Percentiles rank a stretch among this genome's conserved stretches.
Evolutionary conservation across 768 basidiomycete genomes (phyloP).

Genomic region (Strobilomyces echinocephalus): DNA sequence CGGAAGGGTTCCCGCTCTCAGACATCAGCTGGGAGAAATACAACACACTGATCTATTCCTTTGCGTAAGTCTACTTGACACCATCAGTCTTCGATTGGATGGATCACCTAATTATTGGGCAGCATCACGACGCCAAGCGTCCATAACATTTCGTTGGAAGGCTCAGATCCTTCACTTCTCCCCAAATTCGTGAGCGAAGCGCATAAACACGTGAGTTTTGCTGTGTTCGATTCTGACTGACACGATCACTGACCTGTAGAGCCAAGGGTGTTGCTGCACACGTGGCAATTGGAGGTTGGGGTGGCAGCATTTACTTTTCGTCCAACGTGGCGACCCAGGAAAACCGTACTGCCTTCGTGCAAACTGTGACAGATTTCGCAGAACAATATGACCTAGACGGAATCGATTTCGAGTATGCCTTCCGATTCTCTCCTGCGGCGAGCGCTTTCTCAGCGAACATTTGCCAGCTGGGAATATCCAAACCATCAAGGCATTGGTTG

Average conservation of each 20-base stretch:
- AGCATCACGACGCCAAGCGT: slow-evolving; percentile 35
- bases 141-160: slow-evolving; percentile 28
- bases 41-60: slow-evolving; percentile 64
- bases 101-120: not conserved
- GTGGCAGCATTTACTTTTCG: not conserved
- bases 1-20: slow-evolving; percentile 45
- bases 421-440: not conserved
- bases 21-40: slow-evolving; percentile 68
- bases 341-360: not conserved
- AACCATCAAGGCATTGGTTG: not conserved
- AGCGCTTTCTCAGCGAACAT: not conserved
- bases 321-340: not conserved
- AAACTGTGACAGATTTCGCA: not conserved
- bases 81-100: not conserved
- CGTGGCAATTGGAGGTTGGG: not conserved
- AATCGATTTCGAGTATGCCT: not conserved
- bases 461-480: not conserved
- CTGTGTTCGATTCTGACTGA: not conserved
- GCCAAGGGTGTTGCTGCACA: not conserved
- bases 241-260: not conserved
- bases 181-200: slow-evolving; percentile 52
- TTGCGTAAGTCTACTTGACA: slow-evolving; percentile 42
- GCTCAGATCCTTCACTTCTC: slow-evolving; percentile 46
- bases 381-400: not conserved
- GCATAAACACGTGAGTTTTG: slow-evolving; percentile 30